A percentile compares a stretch with the other conserved stretches of the same genome.
These are phyloP conservation scores for Phaeolepiota aurea DNA, from an alignment of 768 basidiomycete species.

Conservation along the genomic window DNA sequence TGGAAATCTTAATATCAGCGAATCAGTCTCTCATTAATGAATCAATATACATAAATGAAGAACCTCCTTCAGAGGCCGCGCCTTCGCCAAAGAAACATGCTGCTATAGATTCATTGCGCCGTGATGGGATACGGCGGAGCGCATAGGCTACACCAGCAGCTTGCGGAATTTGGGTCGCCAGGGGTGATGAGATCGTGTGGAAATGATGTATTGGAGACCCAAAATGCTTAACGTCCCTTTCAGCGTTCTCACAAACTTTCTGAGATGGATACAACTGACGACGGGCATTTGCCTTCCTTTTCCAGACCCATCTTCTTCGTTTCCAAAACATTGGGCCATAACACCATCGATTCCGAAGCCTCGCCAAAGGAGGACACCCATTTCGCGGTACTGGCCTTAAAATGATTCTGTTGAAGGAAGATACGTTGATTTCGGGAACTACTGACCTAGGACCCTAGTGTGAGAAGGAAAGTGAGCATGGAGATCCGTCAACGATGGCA, in stretches of 20 bases:
- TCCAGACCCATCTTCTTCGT: conserved; percentile 66
- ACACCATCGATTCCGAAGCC: conserved; percentile 71
- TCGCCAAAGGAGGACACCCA: conserved; percentile 86
- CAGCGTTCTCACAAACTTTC: no score
- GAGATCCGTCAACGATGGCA: neutral
- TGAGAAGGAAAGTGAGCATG: neutral
- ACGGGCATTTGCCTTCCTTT: conserved; percentile 95
- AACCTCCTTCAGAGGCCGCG: conserved; percentile 83
- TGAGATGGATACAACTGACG: conserved; percentile 36
- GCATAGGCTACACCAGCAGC: conserved; percentile 92
- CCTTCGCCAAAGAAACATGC: conserved; percentile 93
- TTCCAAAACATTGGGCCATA: conserved; percentile 92
- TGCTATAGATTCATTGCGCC: conserved; percentile 66
- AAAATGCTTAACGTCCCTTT: conserved; percentile 64
- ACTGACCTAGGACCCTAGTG: conserved; percentile 63
- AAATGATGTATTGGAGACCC: conserved; percentile 81
- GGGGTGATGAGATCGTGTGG: conserved; percentile 88
- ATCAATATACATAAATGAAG: conserved; percentile 1
- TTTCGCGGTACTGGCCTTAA: conserved; percentile 85
- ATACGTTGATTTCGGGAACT: neutral
- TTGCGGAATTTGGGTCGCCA: conserved; percentile 92
- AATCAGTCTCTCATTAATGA: conserved; percentile 3
- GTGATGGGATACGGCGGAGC: conserved; percentile 65
- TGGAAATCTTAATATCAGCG: conserved; percentile 63
- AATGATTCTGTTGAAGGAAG: conserved; percentile 4